A percentile compares a stretch with the other conserved stretches of the same genome.
Evolutionary conservation across 352 stramenopile species (phyloP).

Genomic region (Globisporangium acanthophoron): DNA sequence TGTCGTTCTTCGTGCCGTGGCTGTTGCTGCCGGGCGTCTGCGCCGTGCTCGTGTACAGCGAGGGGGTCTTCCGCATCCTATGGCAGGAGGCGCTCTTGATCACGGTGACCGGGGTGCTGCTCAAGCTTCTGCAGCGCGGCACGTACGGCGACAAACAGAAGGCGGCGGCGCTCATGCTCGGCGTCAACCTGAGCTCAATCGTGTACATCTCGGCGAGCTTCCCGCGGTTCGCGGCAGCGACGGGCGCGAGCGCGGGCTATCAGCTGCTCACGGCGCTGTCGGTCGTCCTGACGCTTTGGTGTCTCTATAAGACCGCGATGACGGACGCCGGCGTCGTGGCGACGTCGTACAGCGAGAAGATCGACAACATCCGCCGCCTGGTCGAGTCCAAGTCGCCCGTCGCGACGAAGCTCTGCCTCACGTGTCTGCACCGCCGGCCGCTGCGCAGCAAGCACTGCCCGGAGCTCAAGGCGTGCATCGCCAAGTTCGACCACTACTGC

Average conservation of each 20-base stretch:
- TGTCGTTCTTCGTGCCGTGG: constrained; percentile 74
- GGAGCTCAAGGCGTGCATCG: constrained; percentile 72
- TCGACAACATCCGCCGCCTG: constrained; percentile 55
- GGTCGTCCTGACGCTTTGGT: constrained; percentile 38
- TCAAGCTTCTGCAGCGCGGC: constrained; percentile 53
- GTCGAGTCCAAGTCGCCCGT: constrained; percentile 72
- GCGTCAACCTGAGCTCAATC: constrained; percentile 70
- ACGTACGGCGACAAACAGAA: constrained; percentile 76
- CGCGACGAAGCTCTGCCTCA: constrained; percentile 73
- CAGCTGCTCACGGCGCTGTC: constrained; percentile 16
- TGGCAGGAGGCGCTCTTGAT: constrained; percentile 32
- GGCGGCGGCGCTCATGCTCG: constrained; percentile 62
- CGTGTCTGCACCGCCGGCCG: constrained; percentile 68
- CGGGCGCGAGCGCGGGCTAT: constrained; percentile 25
- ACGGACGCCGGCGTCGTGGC: constrained; percentile 56
- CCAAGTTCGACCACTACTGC: constrained; percentile 84
- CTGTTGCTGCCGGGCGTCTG: constrained; percentile 38
- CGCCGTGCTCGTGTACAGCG: constrained; percentile 30
- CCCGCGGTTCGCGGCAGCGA: constrained; percentile 19
- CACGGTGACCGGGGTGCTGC: constrained; percentile 22
- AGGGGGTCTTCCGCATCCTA: constrained; percentile 31
- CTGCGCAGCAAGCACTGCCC: constrained; percentile 76
- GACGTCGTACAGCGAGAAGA: constrained; percentile 64
- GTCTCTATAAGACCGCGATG: constrained; percentile 48
- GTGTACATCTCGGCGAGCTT: constrained; percentile 52